A percentile compares a stretch with the other conserved stretches of the same genome.
Conservation (phyloP, 176 grass and related monocot species). For the Bolboschoenus planiculmis region DNA sequence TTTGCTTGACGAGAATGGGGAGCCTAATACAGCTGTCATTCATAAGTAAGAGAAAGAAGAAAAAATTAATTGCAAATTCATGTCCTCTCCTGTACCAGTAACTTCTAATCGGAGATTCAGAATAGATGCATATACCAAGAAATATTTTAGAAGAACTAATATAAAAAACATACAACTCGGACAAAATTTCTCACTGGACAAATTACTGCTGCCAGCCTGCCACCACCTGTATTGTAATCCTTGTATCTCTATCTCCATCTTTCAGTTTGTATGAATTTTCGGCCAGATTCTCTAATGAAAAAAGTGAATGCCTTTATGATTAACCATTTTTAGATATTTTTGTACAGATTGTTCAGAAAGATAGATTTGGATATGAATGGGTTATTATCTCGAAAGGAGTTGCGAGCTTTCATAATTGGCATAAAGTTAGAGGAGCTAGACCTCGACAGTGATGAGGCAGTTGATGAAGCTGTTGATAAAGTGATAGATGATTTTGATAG, state of each 20-base stretch:
- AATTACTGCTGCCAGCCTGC: neutral
- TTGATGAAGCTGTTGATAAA: conserved; percentile 25
- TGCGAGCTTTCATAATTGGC: conserved; percentile 42
- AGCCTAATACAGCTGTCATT: conserved; percentile 46
- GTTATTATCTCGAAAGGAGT: conserved; percentile 23
- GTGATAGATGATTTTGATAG: conserved; percentile 43
- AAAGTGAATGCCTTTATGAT: neutral
- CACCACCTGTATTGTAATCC: neutral
- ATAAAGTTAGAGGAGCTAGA: conserved; percentile 34
- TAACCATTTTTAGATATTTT: neutral
- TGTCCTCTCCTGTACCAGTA: neutral
- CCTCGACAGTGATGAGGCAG: conserved; percentile 19
- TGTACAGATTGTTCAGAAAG: conserved; percentile 30
- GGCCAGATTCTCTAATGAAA: neutral
- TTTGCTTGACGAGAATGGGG: conserved; percentile 48
- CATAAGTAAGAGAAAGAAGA: conserved; percentile 39
- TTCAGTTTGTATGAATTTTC: neutral
- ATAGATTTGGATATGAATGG: conserved; percentile 28
- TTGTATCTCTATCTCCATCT: neutral
- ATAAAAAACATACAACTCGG: neutral
- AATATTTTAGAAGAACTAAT: neutral
- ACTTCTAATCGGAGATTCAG: neutral
- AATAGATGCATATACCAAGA: neutral
- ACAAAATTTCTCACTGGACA: neutral
- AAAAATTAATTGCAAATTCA: neutral